phyloP scores from a whole-genome alignment of 192 early-diverging fungal species.

The Coemansia sp. region DNA sequence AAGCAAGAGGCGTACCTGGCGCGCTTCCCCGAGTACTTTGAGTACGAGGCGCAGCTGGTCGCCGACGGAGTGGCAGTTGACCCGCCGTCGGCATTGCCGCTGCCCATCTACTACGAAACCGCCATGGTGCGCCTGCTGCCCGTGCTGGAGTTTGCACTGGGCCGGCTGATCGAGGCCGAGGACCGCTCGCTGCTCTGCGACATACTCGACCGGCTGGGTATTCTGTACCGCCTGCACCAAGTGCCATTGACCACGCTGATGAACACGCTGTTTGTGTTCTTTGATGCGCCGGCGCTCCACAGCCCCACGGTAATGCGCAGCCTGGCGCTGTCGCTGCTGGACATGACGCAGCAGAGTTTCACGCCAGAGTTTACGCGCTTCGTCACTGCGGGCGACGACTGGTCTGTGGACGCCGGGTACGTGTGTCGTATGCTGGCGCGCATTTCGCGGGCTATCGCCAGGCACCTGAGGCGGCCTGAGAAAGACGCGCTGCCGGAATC shows the following conservation, averaged over 20 bases:
- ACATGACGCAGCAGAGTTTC: slow-evolving; percentile 58
- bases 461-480: slow-evolving; percentile 29
- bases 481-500: slow-evolving; percentile 45
- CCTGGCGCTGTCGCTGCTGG: slow-evolving; percentile 59
- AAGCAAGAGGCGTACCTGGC: slow-evolving; percentile 65
- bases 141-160: slow-evolving; percentile 67
- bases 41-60: slow-evolving; percentile 70
- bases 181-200: slow-evolving; percentile 61
- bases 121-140: slow-evolving; percentile 66
- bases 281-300: slow-evolving; percentile 63
- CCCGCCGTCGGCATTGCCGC: slow-evolving; percentile 59
- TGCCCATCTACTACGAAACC: slow-evolving; percentile 76
- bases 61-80: slow-evolving; percentile 48
- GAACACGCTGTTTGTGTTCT: slow-evolving; percentile 68
- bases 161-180: slow-evolving; percentile 67
- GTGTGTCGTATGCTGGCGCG: slow-evolving; percentile 39
- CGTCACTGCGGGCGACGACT: slow-evolving; percentile 23
- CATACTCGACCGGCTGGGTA: slow-evolving; percentile 66
- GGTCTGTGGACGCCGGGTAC: slow-evolving; percentile 38
- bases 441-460: slow-evolving; percentile 33
- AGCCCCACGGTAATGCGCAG: slow-evolving; percentile 59
- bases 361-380: slow-evolving; percentile 50
- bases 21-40: slow-evolving; percentile 73
- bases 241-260: slow-evolving; percentile 70
- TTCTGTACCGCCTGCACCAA: slow-evolving; percentile 63